These are phyloP conservation scores for Arthrocladium fulminans DNA, from an alignment of 2,329 filamentous ascomycete species.

Conservation along the genomic window DNA sequence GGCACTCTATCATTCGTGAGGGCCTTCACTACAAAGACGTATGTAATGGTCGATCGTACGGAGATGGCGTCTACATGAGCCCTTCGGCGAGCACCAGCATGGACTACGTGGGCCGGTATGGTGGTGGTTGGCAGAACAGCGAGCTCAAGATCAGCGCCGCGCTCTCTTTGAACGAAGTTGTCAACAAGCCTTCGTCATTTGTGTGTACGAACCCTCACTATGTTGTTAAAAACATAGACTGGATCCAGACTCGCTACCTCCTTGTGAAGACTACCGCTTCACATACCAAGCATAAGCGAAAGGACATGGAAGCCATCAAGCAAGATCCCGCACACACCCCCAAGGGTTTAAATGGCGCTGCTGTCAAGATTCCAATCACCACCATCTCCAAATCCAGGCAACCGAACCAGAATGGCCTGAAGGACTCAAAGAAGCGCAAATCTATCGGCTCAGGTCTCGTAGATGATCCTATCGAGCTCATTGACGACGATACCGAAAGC, in stretches of 20 bases:
- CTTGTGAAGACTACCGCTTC: constrained; percentile 45
- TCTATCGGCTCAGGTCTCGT: constrained; percentile 9
- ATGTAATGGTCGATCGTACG: constrained; percentile 59
- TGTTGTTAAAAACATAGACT: constrained; percentile 67
- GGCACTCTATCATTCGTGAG: constrained; percentile 81
- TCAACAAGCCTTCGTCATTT: constrained; percentile 63
- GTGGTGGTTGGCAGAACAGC: constrained; percentile 56
- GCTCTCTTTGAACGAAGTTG: constrained; percentile 73
- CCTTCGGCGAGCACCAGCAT: constrained; percentile 48
- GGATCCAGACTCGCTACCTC: constrained; percentile 84
- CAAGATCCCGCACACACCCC: constrained; percentile 24
- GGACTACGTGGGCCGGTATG: constrained; percentile 36
- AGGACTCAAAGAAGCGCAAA: constrained; percentile 19
- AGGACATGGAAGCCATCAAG: constrained; percentile 7
- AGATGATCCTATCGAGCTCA: constrained; percentile 8
- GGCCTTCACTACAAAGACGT: constrained; percentile 63
- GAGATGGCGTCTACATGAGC: constrained; percentile 77
- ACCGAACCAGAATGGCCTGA: constrained; percentile 19
- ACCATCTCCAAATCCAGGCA: constrained; percentile 41
- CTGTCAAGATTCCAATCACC: constrained; percentile 45
- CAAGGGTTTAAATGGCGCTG: constrained; percentile 27
- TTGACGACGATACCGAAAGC: constrained; percentile 36
- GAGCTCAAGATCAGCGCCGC: constrained; percentile 50
- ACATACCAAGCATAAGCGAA: constrained; percentile 1
- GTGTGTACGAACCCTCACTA: constrained; percentile 49